Percentiles rank a stretch among this genome's conserved stretches.
Evolutionary conservation across 352 stramenopile species (phyloP).

Genomic region (Globisporangium abappressorium): DNA sequence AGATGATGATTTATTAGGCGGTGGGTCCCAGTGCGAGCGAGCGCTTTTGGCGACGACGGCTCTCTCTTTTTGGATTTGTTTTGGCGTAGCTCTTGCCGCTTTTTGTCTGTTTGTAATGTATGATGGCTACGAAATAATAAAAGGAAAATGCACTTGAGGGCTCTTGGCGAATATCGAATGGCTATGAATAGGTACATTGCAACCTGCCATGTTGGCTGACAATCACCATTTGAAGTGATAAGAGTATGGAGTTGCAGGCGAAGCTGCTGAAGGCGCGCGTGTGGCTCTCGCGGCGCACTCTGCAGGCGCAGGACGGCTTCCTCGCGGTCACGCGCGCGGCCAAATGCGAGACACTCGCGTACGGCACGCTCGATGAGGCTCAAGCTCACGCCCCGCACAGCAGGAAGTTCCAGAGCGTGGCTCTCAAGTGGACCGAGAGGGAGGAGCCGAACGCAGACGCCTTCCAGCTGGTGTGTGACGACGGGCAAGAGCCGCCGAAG

Average conservation of each 20-base stretch:
- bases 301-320: constrained; percentile 33
- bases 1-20: constrained; percentile 19
- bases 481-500: background rate
- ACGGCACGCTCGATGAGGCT: constrained; percentile 25
- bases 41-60: background rate
- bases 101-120: constrained; percentile 1
- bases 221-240: background rate
- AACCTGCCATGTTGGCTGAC: background rate
- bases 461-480: constrained; percentile 17
- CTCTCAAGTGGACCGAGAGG: constrained; percentile 28
- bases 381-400: background rate
- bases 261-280: constrained; percentile 33
- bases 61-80: background rate
- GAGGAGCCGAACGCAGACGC: background rate
- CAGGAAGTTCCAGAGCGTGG: constrained; percentile 22
- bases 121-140: background rate
- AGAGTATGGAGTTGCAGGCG: constrained; percentile 24
- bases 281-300: constrained; percentile 33
- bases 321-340: constrained; percentile 29
- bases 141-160: background rate
- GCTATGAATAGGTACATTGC: background rate
- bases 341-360: constrained; percentile 22
- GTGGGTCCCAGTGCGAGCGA: background rate
- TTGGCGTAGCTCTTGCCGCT: background rate
- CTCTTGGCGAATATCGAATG: background rate